phyloP scores from a whole-genome alignment of 1,284 basidiomycete genomes.

The Papiliotrema fonsecae region DNA sequence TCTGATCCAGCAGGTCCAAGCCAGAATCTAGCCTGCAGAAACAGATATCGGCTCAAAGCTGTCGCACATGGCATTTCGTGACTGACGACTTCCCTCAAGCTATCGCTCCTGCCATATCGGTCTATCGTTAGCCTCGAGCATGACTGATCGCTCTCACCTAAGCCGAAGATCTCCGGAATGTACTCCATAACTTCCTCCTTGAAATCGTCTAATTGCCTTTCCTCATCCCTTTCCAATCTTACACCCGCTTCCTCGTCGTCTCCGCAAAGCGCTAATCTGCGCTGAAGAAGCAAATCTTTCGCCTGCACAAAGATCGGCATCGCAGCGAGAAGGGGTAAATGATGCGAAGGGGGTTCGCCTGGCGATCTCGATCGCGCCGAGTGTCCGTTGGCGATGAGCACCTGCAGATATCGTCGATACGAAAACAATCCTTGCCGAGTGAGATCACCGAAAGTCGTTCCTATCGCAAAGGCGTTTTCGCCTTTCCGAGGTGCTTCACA shows the following conservation, averaged over 20 bases:
- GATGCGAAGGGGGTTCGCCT: slow-evolving; percentile 20
- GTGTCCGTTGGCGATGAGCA: slow-evolving; percentile 70
- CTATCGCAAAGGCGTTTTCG: slow-evolving; percentile 59
- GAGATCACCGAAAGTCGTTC: slow-evolving; percentile 73
- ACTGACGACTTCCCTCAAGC: slow-evolving; percentile 6
- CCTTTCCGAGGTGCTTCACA: slow-evolving; percentile 59
- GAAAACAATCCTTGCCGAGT: slow-evolving; percentile 71
- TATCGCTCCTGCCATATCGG: slow-evolving; percentile 16
- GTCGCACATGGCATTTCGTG: slow-evolving; percentile 27
- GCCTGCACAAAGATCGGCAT: slow-evolving; percentile 44
- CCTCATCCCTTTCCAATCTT: slow-evolving; percentile 31
- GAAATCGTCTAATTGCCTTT: slow-evolving; percentile 21
- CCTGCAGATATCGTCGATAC: slow-evolving; percentile 76
- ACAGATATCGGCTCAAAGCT: slow-evolving; percentile 31
- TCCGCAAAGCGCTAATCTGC: slow-evolving; percentile 36
- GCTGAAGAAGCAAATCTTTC: slow-evolving; percentile 38
- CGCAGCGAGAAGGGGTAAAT: slow-evolving; percentile 32
- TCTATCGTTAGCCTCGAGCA: slow-evolving; percentile 16
- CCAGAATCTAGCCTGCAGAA: slow-evolving; percentile 39
- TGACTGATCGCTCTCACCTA: slow-evolving; percentile 24
- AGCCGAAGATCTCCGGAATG: slow-evolving; percentile 42
- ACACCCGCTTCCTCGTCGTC: slow-evolving; percentile 24
- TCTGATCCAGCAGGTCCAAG: slow-evolving; percentile 26
- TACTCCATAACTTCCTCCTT: slow-evolving; percentile 39
- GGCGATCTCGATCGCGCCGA: slow-evolving; percentile 22